These are phyloP conservation scores for Aristolochia contorta DNA, from an alignment of 164 flowering plant genomes.

Conservation along the genomic window DNA sequence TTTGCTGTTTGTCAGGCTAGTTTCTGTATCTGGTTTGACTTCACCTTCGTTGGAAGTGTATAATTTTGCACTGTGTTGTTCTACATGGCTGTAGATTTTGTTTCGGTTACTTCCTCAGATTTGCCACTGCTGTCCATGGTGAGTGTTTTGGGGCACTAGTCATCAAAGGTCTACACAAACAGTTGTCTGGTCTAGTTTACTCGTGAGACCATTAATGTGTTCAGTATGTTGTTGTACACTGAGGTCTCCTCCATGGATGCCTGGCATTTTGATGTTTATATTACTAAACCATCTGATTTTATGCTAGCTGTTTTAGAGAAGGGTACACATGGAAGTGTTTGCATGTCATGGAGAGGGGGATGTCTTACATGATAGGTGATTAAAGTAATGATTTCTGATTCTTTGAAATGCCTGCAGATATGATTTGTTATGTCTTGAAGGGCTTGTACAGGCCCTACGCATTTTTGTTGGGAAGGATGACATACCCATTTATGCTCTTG, in stretches of 20 bases:
- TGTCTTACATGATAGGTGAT: neutral
- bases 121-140: too few relatives aligned
- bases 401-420: slow-evolving; percentile 29
- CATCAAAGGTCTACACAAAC: too few relatives aligned
- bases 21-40: neutral
- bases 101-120: too few relatives aligned
- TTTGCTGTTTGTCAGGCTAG: neutral
- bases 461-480: slow-evolving; percentile 51
- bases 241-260: neutral
- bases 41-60: too few relatives aligned
- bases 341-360: neutral
- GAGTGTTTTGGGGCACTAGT: too few relatives aligned
- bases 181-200: too few relatives aligned
- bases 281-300: neutral
- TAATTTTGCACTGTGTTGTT: too few relatives aligned
- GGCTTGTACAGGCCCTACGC: slow-evolving; percentile 73
- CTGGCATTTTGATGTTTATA: neutral
- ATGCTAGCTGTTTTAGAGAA: neutral
- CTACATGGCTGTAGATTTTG: too few relatives aligned
- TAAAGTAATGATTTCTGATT: neutral
- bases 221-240: too few relatives aligned
- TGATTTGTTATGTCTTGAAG: slow-evolving; percentile 96
- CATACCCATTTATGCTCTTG: slow-evolving; percentile 48
- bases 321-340: neutral
- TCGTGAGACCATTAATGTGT: too few relatives aligned